Conservation (phyloP, 305 asterid genomes). For the Coffea humblotiana region DNA sequence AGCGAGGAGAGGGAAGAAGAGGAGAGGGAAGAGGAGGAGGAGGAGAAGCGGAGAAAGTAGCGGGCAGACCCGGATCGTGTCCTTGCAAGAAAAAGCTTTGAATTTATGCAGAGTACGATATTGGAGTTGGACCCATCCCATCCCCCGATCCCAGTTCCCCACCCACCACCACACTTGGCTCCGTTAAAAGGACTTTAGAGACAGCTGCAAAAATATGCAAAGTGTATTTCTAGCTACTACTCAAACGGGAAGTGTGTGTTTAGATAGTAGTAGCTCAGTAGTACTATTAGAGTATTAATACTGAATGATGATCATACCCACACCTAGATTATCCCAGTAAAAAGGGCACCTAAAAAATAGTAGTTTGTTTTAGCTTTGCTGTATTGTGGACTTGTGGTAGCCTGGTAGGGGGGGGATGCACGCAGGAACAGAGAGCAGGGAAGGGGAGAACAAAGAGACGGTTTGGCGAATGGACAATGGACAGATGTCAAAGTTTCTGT, state of each 20-base stretch:
- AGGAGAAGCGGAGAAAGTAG: conserved; percentile 33
- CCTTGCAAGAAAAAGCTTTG: conserved; percentile 26
- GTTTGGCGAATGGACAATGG: conserved; percentile 9
- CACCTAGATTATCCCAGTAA: not conserved
- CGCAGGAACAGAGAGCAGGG: conserved; percentile 10
- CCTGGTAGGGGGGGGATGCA: not conserved
- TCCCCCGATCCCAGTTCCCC: not conserved
- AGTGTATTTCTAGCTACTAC: not conserved
- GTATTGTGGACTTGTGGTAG: too few species aligned
- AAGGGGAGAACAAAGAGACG: conserved; percentile 4
- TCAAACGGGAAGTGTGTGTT: not conserved
- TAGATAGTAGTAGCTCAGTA: not conserved
- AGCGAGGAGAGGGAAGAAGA: not conserved
- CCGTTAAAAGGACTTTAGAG: not conserved
- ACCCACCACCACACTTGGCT: not conserved
- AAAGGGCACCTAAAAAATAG: not conserved
- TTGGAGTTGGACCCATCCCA: conserved; percentile 25
- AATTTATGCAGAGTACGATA: conserved; percentile 33
- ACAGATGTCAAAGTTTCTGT: conserved; percentile 22
- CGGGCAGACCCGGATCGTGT: conserved; percentile 57
- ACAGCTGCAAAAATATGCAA: not conserved
- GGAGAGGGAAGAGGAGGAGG: not conserved
- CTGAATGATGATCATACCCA: not conserved
- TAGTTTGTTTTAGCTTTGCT: not conserved
- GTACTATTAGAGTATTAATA: not conserved